Evolutionary conservation across 1,139 yeast genomes (phyloP).

Genomic region (Dujonia santamariae): DNA sequence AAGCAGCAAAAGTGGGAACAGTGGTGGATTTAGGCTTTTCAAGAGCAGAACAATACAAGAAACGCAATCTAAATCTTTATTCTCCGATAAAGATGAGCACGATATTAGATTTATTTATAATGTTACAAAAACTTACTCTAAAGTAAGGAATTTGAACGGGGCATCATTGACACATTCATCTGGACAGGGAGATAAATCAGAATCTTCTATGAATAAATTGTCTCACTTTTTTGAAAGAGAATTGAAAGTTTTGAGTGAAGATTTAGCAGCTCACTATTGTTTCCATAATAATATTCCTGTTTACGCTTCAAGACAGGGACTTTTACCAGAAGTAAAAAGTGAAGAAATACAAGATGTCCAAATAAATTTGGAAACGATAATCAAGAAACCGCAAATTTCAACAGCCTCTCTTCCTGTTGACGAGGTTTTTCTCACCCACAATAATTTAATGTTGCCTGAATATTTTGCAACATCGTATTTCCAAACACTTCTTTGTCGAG

Average conservation of each 20-base stretch:
- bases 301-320: conserved; percentile 18
- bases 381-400: too few species aligned
- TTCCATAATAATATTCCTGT: conserved; percentile 26
- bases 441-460: conserved; percentile 35
- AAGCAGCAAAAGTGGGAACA: too few species aligned
- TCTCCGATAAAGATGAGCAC: conserved; percentile 28
- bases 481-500: conserved; percentile 37
- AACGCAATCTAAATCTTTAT: conserved; percentile 6
- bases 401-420: conserved; percentile 13
- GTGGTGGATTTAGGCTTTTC: conserved; percentile 31
- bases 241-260: conserved; percentile 20
- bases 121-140: conserved; percentile 31
- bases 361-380: too few species aligned
- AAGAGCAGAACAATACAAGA: conserved; percentile 9
- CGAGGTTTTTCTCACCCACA: conserved; percentile 32
- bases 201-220: not conserved
- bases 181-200: not conserved
- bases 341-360: not conserved
- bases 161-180: conserved; percentile 17
- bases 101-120: conserved; percentile 32
- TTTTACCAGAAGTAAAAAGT: conserved; percentile 10
- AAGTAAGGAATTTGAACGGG: conserved; percentile 30
- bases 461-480: conserved; percentile 31
- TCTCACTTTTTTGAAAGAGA: conserved; percentile 2
- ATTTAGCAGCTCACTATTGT: conserved; percentile 25